Evolutionary conservation across 306 rosid genomes (phyloP).

Genomic region (Acacia confusa): DNA sequence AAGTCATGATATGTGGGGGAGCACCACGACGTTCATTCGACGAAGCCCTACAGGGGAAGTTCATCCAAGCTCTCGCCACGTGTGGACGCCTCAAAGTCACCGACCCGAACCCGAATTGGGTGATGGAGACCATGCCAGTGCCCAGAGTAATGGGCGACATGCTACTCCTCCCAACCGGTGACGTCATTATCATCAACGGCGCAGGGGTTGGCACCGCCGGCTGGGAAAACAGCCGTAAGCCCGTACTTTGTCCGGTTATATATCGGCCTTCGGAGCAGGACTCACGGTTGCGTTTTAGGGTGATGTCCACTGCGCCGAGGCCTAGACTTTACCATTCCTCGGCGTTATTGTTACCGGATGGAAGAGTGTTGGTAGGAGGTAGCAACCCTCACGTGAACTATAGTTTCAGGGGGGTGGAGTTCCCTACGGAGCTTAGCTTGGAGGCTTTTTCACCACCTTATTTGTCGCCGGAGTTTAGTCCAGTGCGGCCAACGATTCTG

Average conservation of each 20-base stretch:
- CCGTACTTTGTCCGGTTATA: conserved; percentile 52
- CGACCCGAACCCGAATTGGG: conserved; percentile 55
- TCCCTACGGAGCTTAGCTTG: conserved; percentile 71
- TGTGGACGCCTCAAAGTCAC: conserved; percentile 61
- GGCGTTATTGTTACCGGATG: conserved; percentile 54
- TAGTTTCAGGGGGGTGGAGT: conserved; percentile 60
- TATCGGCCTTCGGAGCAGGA: conserved; percentile 30
- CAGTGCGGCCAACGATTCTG: conserved; percentile 42
- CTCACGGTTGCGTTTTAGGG: conserved; percentile 5
- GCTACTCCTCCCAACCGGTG: conserved; percentile 66
- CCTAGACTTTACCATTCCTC: conserved; percentile 75
- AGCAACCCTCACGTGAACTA: conserved; percentile 69
- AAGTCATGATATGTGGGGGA: conserved; percentile 73
- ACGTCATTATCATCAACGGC: conserved; percentile 65
- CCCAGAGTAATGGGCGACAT: conserved; percentile 76
- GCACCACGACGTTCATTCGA: conserved; percentile 47
- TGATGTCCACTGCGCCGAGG: conserved; percentile 47
- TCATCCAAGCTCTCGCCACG: conserved; percentile 34
- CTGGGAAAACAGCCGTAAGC: conserved; percentile 56
- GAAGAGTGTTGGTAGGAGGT: conserved; percentile 69
- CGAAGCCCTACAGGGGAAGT: conserved; percentile 31
- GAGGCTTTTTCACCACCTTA: conserved; percentile 80
- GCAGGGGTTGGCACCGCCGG: conserved; percentile 64
- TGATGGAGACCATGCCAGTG: conserved; percentile 69
- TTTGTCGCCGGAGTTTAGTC: conserved; percentile 31